phyloP scores from a whole-genome alignment of 345 rosid species.

The Pistacia vera region DNA sequence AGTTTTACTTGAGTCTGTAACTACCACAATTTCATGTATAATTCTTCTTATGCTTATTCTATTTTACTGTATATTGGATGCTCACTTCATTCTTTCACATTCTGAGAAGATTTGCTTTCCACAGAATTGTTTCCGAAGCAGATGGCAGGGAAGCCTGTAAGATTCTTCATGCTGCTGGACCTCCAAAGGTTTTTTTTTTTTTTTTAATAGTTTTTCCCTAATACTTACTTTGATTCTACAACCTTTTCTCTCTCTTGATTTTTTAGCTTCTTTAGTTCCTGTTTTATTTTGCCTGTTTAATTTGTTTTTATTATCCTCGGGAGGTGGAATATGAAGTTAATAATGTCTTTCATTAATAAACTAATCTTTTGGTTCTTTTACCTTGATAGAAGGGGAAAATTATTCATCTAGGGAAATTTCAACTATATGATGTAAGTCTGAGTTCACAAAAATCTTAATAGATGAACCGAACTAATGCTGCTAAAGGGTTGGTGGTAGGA shows the following conservation, averaged over 20 bases:
- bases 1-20: neutral
- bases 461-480: neutral
- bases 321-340: neutral
- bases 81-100: slow-evolving; percentile 3
- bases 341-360: neutral
- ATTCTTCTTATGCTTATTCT: neutral
- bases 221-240: neutral
- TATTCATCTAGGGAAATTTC: neutral
- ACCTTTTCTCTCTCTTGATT: neutral
- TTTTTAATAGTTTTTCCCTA: neutral
- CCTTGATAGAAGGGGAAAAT: neutral
- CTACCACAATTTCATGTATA: neutral
- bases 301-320: neutral
- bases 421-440: no score
- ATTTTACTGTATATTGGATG: neutral
- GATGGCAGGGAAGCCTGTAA: slow-evolving; percentile 95
- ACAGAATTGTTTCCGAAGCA: slow-evolving; percentile 75
- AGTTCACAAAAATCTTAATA: neutral
- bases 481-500: neutral
- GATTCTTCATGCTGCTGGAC: slow-evolving; percentile 91
- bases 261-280: neutral
- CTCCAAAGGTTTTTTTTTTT: slow-evolving; percentile 69
- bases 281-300: neutral
- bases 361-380: neutral
- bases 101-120: slow-evolving; percentile 25